Base-by-base conservation (phyloP, 306 rosid species). In the Quercus dentata region DNA sequence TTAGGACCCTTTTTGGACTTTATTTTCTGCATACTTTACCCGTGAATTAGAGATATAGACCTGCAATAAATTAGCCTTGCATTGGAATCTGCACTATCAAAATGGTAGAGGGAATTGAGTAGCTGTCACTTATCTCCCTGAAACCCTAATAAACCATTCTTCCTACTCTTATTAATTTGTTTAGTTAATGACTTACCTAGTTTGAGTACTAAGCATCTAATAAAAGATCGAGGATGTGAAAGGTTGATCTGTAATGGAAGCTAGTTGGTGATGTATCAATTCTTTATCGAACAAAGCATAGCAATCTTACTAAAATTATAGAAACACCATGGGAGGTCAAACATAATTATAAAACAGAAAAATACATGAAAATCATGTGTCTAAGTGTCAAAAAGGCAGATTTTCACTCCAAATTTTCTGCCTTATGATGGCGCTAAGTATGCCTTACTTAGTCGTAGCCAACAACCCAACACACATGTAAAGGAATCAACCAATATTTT, bases 21-120 rank as follows among this genome's bases (percentile, higher is more conserved):
- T 70, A 75, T 18, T 74, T 79, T 78, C 61, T 58, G 57, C 58
- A 73, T 31, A 61, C 56, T 23, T 56, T 59, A 73, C 68, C 74
- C 76, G 73, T 56, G 20, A 78, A 57, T 31, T 9, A 3, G 27
- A 76, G 30, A 49, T 65, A 31, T 20, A 38, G 58, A 57, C 52
- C 74, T 75, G 73, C 59, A 70, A 59, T 80, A 28, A 44, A 51
- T 69, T 75, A 65, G 28, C 74, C 80, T 80, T 12, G 38, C 79
- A 46, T 35, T 46, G 4, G 27, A n/a, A 56, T 76, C 75, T 70
- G 46, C 28, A n/a, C 69, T 51, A 33, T 19, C 21, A 64, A 61
- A 84, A 14, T 18, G 69, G 71, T 56, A 69, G 52, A 14, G 71
- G 71, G 71, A 15, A 65, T 63, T 1, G 10, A 0, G 41, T 4